These are phyloP conservation scores for Monosporascus ibericus DNA, from an alignment of 2,329 filamentous ascomycete species.

Conservation along the genomic window DNA sequence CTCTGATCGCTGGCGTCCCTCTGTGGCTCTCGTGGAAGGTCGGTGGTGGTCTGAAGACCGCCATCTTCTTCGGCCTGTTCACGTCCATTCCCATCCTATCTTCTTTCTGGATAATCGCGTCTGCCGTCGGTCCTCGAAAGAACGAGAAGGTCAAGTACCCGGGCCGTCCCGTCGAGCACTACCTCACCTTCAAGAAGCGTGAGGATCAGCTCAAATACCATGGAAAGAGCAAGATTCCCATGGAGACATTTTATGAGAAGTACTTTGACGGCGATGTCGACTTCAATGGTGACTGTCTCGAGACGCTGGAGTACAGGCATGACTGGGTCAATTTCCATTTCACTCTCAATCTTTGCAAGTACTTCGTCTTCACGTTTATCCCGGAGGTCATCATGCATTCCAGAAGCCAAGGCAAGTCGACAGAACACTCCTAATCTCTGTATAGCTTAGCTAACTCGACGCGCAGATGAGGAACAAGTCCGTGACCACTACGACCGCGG, in stretches of 20 bases:
- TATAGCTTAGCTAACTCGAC: constrained; percentile 5
- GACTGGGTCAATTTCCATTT: constrained; percentile 97
- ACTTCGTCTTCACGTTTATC: constrained; percentile 80
- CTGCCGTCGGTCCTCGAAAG: constrained; percentile 76
- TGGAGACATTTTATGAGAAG: constrained; percentile 96
- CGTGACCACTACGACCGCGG: constrained; percentile 96
- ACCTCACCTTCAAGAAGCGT: constrained; percentile 74
- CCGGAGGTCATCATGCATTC: constrained; percentile 91
- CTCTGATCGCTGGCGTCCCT: constrained; percentile 64
- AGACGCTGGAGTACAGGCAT: constrained; percentile 87
- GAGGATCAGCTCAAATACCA: constrained; percentile 59
- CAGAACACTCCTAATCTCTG: not conserved
- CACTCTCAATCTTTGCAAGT: constrained; percentile 78
- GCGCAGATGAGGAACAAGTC: constrained; percentile 87
- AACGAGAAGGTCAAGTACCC: constrained; percentile 88
- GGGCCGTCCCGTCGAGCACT: constrained; percentile 83
- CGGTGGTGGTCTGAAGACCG: constrained; percentile 79
- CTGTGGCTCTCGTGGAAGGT: constrained; percentile 78
- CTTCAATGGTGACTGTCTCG: constrained; percentile 88
- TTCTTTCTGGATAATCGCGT: constrained; percentile 75
- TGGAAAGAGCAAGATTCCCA: constrained; percentile 74
- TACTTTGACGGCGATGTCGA: constrained; percentile 94
- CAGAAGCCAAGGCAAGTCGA: constrained; percentile 66
- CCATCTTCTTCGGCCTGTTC: constrained; percentile 77
- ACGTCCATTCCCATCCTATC: constrained; percentile 73